phyloP scores from a whole-genome alignment of 2,329 filamentous ascomycete species.

The Arthroderma sp. region DNA sequence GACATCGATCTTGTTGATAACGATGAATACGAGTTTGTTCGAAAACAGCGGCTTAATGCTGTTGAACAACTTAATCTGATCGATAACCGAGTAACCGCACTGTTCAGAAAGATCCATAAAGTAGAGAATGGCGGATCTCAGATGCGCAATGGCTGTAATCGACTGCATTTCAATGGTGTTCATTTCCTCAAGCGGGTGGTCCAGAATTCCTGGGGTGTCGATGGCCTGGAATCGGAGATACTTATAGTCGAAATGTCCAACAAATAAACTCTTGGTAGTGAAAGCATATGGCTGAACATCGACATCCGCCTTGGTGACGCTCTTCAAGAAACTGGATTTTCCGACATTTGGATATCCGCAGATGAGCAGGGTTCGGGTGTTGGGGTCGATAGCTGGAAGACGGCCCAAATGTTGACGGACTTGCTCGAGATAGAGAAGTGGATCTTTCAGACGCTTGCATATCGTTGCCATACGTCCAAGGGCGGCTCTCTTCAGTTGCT shows the following conservation, averaged over 20 bases:
- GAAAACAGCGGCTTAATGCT: slow-evolving; percentile 94
- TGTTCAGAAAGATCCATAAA: slow-evolving; percentile 98
- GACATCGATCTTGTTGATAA: slow-evolving; percentile 97
- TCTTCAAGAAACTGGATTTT: slow-evolving; percentile 91
- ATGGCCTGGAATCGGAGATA: slow-evolving; percentile 84
- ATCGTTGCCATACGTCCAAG: slow-evolving; percentile 98
- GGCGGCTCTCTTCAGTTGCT: slow-evolving; percentile 92
- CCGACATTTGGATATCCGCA: slow-evolving; percentile 97
- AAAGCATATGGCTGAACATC: slow-evolving; percentile 97
- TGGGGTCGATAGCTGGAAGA: slow-evolving; percentile 96
- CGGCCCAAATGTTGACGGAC: slow-evolving; percentile 93
- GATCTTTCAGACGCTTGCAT: slow-evolving; percentile 86
- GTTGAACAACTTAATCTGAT: slow-evolving; percentile 89
- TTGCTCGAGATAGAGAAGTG: slow-evolving; percentile 89
- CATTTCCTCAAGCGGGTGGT: slow-evolving; percentile 98
- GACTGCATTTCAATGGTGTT: slow-evolving; percentile 99
- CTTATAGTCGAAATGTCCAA: slow-evolving; percentile 97
- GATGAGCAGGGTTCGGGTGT: slow-evolving; percentile 88
- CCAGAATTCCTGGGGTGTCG: slow-evolving; percentile 95
- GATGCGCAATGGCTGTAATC: slow-evolving; percentile 93
- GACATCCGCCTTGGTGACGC: slow-evolving; percentile 85
- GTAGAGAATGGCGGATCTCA: slow-evolving; percentile 88
- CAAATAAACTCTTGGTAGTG: slow-evolving; percentile 93
- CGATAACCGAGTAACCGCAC: slow-evolving; percentile 84
- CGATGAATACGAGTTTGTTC: slow-evolving; percentile 93